phyloP scores from a whole-genome alignment of 352 stramenopile species.

The Globisporangium megalacanthum region DNA sequence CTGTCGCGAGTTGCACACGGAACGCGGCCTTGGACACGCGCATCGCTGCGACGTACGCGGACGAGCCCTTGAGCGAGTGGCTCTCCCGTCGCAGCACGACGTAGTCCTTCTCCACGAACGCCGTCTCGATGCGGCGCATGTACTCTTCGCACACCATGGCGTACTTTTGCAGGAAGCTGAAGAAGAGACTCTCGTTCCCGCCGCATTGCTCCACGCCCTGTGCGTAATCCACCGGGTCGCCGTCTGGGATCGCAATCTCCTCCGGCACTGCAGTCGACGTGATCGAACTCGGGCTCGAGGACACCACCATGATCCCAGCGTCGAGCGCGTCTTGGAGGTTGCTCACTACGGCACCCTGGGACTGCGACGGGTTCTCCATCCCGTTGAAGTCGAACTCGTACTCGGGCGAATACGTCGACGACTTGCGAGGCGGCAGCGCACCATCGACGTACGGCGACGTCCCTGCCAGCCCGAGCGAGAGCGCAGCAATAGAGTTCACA shows the following conservation, averaged over 20 bases:
- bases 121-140: slow-evolving; percentile 68
- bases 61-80: slow-evolving; percentile 86
- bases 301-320: slow-evolving; percentile 20
- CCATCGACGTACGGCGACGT: slow-evolving; percentile 11
- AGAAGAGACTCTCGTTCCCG: slow-evolving; percentile 76
- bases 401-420: slow-evolving; percentile 9
- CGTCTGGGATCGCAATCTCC: slow-evolving; percentile 70
- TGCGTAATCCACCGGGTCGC: slow-evolving; percentile 77
- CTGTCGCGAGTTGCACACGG: slow-evolving; percentile 68
- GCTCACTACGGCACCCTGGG: neutral
- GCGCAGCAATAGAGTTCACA: slow-evolving; percentile 10
- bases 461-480: slow-evolving; percentile 8
- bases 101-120: slow-evolving; percentile 47
- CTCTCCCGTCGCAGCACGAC: slow-evolving; percentile 65
- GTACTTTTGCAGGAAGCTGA: slow-evolving; percentile 81
- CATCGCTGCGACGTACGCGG: slow-evolving; percentile 77
- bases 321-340: slow-evolving; percentile 21
- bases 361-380: neutral
- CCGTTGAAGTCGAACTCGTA: slow-evolving; percentile 9
- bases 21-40: slow-evolving; percentile 80
- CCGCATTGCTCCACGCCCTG: slow-evolving; percentile 79
- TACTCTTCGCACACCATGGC: slow-evolving; percentile 63
- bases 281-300: slow-evolving; percentile 35
- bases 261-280: slow-evolving; percentile 41
- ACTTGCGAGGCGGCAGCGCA: slow-evolving; percentile 4